Base-by-base conservation (phyloP, 768 basidiomycete genomes). In the Podaxis mareebaensis region DNA sequence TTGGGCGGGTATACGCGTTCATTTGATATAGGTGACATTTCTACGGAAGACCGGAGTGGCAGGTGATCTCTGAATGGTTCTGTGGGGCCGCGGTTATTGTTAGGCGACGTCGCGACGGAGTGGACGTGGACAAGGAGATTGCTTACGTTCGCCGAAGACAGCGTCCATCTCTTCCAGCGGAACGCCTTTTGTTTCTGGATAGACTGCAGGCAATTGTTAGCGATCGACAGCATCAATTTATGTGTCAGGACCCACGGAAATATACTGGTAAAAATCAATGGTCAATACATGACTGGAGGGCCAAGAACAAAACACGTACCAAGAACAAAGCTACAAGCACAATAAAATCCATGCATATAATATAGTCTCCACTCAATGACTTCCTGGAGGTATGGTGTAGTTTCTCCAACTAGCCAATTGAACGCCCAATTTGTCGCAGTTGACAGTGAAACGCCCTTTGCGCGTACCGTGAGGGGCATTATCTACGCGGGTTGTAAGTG, bases 271-370 rank as follows among this genome's bases (percentile, higher is more conserved):
- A 5, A n/a, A 5, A 10, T 17, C 44, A 39, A 24, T 8, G 17
- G 33, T 52, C 22, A 28, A 28, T 7, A 36, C 30, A 46, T 13
- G 10, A 3, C 28, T 10, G 13, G 12, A 4, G 17, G 3, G 20
- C 10, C 4, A 17, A 54, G 17, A 22, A 67, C 5, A 55, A 66
- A 51, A 40, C 64, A 12, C 58, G 67, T 69, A 85, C 85, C 90
- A 53, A 93, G 78, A 55, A 94, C 77, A 72, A 93, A 90, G 69
- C 91, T 91, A 70, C 90, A 86, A 10, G 81, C 84, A 71, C 92
- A 93, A 76, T 92, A 95, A 76, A 91, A 92, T 12, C 87, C 92
- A 67, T 95, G 93, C 93, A 96, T 94, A 1, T 91, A 91, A 75
- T 96, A 96, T 58, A 96, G 72, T 49, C 90, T 81, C 93, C 93